These are phyloP conservation scores for Filosporella fistucella DNA, from an alignment of 495 filamentous ascomycete genomes.

Conservation along the genomic window DNA sequence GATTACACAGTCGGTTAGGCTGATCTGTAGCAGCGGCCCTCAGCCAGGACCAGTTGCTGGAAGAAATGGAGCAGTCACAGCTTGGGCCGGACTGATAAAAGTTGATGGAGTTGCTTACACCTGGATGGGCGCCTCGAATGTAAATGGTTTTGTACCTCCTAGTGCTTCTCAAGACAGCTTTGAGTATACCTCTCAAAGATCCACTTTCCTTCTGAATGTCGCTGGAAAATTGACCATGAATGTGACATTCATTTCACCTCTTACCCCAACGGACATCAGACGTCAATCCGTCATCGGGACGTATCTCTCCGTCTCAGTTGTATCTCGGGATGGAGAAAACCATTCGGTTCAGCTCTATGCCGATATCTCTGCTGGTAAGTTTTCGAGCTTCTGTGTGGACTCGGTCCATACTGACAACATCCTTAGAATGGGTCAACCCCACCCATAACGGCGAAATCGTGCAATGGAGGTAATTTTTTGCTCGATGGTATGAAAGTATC, in stretches of 20 bases:
- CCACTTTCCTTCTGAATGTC: slow-evolving; percentile 79
- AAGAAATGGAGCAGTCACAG: slow-evolving; percentile 53
- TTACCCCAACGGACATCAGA: slow-evolving; percentile 79
- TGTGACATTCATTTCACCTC: slow-evolving; percentile 81
- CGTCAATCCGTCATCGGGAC: slow-evolving; percentile 84
- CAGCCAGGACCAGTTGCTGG: slow-evolving; percentile 35
- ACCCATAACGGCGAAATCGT: slow-evolving; percentile 5
- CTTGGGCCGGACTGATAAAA: slow-evolving; percentile 66
- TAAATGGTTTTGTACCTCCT: slow-evolving; percentile 11
- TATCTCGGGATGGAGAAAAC: slow-evolving; percentile 43
- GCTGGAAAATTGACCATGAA: slow-evolving; percentile 60
- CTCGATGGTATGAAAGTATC: not conserved
- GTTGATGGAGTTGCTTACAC: slow-evolving; percentile 47
- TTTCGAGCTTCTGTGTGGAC: slow-evolving; percentile 45
- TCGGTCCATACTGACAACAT: slow-evolving; percentile 39
- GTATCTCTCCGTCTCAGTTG: slow-evolving; percentile 72
- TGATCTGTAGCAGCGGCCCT: slow-evolving; percentile 31
- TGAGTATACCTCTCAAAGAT: slow-evolving; percentile 82
- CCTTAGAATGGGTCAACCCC: slow-evolving; percentile 27
- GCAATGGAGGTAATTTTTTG: slow-evolving; percentile 15
- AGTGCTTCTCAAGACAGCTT: slow-evolving; percentile 43
- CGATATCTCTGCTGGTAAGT: slow-evolving; percentile 74
- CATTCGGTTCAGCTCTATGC: slow-evolving; percentile 77
- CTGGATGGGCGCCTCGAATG: slow-evolving; percentile 49
- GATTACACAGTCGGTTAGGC: slow-evolving; percentile 25